Percentiles rank a stretch among this genome's conserved stretches.
Evolutionary conservation across 805 yeast species (phyloP).

Genomic region (Lipomyces mesembrius): DNA sequence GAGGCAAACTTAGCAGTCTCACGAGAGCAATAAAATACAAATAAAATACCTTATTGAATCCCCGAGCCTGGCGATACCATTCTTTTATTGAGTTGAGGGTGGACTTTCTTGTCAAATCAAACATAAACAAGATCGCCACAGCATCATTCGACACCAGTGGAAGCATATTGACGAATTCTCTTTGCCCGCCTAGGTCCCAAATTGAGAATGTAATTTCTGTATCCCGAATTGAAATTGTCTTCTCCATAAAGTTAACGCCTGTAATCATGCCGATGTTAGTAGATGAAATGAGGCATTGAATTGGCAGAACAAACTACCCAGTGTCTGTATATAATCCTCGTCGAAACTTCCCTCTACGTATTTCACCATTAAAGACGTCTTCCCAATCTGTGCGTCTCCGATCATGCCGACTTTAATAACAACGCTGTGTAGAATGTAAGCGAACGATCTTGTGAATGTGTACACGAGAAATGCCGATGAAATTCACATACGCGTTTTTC

Average conservation of each 20-base stretch:
- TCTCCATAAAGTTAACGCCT: constrained; percentile 95
- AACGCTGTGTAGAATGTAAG: constrained; percentile 36
- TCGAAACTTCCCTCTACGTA: constrained; percentile 95
- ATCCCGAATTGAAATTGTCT: constrained; percentile 77
- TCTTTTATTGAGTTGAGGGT: constrained; percentile 87
- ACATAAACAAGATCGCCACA: constrained; percentile 86
- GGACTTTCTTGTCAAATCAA: constrained; percentile 83
- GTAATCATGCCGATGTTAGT: constrained; percentile 40
- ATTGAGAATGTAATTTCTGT: constrained; percentile 89
- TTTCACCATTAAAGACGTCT: constrained; percentile 94
- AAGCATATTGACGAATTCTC: constrained; percentile 92
- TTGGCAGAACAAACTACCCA: constrained; percentile 20
- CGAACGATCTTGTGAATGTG: not conserved
- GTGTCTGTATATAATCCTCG: constrained; percentile 88
- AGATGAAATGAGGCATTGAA: not conserved
- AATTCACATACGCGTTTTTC: not conserved
- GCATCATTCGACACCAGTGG: constrained; percentile 92
- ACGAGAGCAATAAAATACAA: not conserved
- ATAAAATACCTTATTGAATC: constrained; percentile 63
- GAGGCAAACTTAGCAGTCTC: not conserved
- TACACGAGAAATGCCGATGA: not conserved
- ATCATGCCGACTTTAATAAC: constrained; percentile 81
- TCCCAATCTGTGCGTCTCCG: constrained; percentile 96
- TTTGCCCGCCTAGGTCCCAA: constrained; percentile 96
- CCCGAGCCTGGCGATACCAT: constrained; percentile 92